A percentile compares a stretch with the other conserved stretches of the same genome.
These are phyloP conservation scores for Exsudoporus frostii DNA, from an alignment of 768 basidiomycete species.

Conservation along the genomic window DNA sequence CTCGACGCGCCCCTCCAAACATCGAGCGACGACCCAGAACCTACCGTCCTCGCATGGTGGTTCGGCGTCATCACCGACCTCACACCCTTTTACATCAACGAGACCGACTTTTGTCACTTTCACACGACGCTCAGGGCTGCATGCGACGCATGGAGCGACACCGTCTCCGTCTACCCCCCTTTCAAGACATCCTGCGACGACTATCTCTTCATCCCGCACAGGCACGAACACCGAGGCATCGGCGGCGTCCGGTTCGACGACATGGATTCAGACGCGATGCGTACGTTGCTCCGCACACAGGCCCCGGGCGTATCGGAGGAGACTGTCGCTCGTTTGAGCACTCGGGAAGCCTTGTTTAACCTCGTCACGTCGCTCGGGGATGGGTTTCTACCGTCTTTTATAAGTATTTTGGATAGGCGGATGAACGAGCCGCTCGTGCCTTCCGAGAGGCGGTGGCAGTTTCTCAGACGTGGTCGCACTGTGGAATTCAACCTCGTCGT, in stretches of 20 bases:
- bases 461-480: constrained; percentile 48
- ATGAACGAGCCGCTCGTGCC: constrained; percentile 27
- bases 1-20: constrained; percentile 6
- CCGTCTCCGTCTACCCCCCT: constrained; percentile 35
- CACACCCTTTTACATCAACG: constrained; percentile 49
- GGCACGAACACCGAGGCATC: constrained; percentile 48
- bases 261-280: constrained; percentile 33
- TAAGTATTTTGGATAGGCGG: constrained; percentile 41
- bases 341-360: constrained; percentile 40
- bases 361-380: constrained; percentile 42
- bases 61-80: constrained; percentile 37
- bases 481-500: constrained; percentile 66
- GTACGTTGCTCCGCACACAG: constrained; percentile 21
- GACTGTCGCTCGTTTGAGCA: constrained; percentile 11
- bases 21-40: not conserved
- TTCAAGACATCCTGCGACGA: constrained; percentile 55
- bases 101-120: constrained; percentile 46
- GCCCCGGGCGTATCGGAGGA: not conserved
- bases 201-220: constrained; percentile 53
- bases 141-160: constrained; percentile 41
- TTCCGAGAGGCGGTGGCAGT: constrained; percentile 46
- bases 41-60: constrained; percentile 25
- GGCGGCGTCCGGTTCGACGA: constrained; percentile 62
- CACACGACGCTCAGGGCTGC: constrained; percentile 41
- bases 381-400: constrained; percentile 46